phyloP scores from a whole-genome alignment of 208 protist genomes.

The Acanthamoeba triangularis region DNA sequence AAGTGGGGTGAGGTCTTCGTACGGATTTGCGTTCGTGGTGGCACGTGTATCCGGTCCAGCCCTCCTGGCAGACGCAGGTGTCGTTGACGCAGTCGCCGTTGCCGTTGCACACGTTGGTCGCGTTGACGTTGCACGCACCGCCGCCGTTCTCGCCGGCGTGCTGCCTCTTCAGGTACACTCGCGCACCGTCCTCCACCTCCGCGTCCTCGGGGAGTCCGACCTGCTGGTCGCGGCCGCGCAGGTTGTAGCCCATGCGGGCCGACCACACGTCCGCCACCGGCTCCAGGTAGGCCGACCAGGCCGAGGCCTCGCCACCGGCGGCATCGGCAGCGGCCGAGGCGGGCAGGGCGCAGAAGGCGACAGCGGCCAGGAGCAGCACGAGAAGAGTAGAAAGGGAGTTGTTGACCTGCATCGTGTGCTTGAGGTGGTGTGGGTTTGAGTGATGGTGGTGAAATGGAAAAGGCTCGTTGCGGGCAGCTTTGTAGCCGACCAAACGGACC shows the following conservation, averaged over 20 bases:
- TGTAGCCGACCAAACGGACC: too few relatives aligned
- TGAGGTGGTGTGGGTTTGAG: too few relatives aligned
- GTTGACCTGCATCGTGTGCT: too few relatives aligned
- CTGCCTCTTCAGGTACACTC: neutral
- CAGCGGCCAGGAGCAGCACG: neutral
- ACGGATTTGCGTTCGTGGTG: slow-evolving; percentile 31
- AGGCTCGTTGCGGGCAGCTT: too few relatives aligned
- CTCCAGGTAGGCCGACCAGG: neutral
- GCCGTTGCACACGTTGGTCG: slow-evolving; percentile 21
- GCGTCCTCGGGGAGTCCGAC: neutral
- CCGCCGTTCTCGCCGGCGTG: neutral
- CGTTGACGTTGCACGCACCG: neutral
- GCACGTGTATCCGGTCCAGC: neutral
- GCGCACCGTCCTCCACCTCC: neutral
- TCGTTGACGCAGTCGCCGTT: neutral
- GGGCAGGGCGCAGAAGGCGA: neutral
- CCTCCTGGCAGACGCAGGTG: neutral
- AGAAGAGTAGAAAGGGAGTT: neutral
- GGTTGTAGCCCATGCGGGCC: neutral
- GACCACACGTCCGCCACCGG: neutral
- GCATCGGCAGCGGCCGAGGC: neutral
- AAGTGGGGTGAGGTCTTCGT: too few relatives aligned
- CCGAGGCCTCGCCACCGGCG: neutral
- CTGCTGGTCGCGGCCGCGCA: neutral
- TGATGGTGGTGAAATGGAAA: too few relatives aligned